Base-by-base conservation (phyloP, 1,284 basidiomycete genomes). In the Austroboletus novae-zelandiae region DNA sequence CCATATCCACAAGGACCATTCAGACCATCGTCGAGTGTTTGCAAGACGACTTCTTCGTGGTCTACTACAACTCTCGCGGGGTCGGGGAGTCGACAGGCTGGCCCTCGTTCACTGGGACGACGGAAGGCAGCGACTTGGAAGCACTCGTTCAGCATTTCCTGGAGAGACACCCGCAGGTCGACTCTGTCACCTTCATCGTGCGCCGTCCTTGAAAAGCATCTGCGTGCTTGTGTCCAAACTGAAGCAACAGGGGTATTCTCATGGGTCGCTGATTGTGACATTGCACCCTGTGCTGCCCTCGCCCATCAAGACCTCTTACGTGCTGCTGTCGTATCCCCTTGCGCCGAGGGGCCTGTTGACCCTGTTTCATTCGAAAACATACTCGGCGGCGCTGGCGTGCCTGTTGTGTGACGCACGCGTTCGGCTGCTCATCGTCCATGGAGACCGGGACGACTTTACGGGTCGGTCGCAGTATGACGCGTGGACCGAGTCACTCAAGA, bases 251-350 rank as follows among this genome's bases (percentile, higher is more conserved):
- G 89, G 89, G 2, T 91, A 93, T 67, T 92, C 90, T 5, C 74
- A 89, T 73, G 91, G 90, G 4, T 80, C 86, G 2, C 73, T 93
- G 23, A 81, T 88, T 32, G 78, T 80, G 1, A 86, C 85, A 3
- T 67, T 84, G 47, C 80, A 81, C 52, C 81, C 84, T 1, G 62
- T 77, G 15, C 67, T 78, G 3, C 64, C 72, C 0, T 56, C 71
- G 17, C 70, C 72, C 15, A 62, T 86, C 45, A 73, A 71, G 57
- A 84, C 80, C 0, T 78, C 76, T 10, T 84, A 90, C 63, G 71
- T 91, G 43, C 68, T 93, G 35, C 66, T 93, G 20, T 91, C 88
- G 1, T 92, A 92, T 60, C 90, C 90, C 0, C 71, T 91, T 8
- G 80, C 83, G 8, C 82, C 84, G 11, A 74, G 86, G 37, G 74